Base-by-base conservation (phyloP, 257 asterid species). In the Thymus mandschuricus region DNA sequence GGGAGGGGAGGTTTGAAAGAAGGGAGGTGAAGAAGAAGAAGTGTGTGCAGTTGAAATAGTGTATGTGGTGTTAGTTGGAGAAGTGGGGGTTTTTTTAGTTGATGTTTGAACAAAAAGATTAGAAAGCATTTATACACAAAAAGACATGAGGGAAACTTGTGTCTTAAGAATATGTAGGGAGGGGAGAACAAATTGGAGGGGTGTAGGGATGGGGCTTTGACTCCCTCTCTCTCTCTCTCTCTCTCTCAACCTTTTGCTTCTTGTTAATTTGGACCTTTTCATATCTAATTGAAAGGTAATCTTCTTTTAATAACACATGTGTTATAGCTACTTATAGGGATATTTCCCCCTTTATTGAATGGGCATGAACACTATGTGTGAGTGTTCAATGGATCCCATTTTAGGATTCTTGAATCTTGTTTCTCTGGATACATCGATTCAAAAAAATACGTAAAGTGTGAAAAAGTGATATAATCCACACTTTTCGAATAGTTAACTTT, bases 141-240 rank as follows among this genome's bases (percentile, higher is more conserved):
- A 61, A 75, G 55, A 74, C 76, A 70, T 50, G 69, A 63, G 75
- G 86, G 80, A 81, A 76, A 72, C 89, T 87, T 84, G 87, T 87
- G 87, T 85, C 81, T 79, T 79, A 87, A 82, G 88, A 45, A 57
- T 75, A 70, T 79, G 87, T 70, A 35, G 79, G 68, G 50, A 12
- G 49, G 55, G 65, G 43, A 31, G 75, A 66, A 74, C 81, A 78
- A 38, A 31, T 28, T 7, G 27, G 60, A 35, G 50, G 51, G 78
- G 80, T n/a, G 72, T 66, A 78, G 80, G 72, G 81, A 76, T 72
- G 80, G 65, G 55, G 45, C 75, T 74, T 83, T 83, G 75, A 83
- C 78, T 72, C 62, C 6, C 68, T 74, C 11, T 7, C 41, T 15
- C 13, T 9, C 11, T 7, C 41, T 15, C 13, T 9, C 40, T 71